Evolutionary conservation across 371 early-diverging fungal genomes (phyloP), one percentile per base, ranked within the genome.

Genomic region (Haplosporangium sp.): DNA sequence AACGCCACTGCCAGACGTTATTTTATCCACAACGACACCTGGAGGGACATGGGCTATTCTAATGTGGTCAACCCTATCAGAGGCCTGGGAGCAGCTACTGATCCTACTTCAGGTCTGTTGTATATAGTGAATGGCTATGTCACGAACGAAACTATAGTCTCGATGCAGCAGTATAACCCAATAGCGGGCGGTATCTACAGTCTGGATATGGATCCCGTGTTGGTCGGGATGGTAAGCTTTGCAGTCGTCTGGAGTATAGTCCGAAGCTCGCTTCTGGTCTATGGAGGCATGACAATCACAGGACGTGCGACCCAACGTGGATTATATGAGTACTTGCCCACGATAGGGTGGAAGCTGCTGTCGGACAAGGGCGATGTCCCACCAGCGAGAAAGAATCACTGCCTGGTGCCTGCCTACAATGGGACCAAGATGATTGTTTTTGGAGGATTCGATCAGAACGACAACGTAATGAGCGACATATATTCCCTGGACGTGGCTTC

Each of bases 1-100:
- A 14, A 73, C 60, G 55, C 67, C 69, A 51, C 80, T 53, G 53
- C 70, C 50, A 16, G 80, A 82, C n/a, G 81, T 54, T 46, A 81
- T 57, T 12, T 58, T 65, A 20, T 59, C 37, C 38, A 13, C 2
- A 59, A 40, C 20, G 60, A 42, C 16, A 40, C 38, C 7, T 66
- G 69, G 70, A 11, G 23, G 1, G n/a, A 37, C 36, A 41, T 54
- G 13, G 21, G 23, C 5, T 4, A 14, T 5, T 41, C 29, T 46
- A 20, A 8, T 0, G 47, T 16, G 20, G 55, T 42, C 11, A 57
- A 46, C 7, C 12, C 47, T 12, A 40, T 36, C 14, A 21, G n/a
- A 0, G 61, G 53, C 8, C 18, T 65, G 0, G 40, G 40, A 2
- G 66, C 63, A 5, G 59, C 62, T 0, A 57, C 53, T n/a, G 70